Base-by-base conservation (phyloP, 495 filamentous ascomycete genomes). In the Hamigera avellanea region DNA sequence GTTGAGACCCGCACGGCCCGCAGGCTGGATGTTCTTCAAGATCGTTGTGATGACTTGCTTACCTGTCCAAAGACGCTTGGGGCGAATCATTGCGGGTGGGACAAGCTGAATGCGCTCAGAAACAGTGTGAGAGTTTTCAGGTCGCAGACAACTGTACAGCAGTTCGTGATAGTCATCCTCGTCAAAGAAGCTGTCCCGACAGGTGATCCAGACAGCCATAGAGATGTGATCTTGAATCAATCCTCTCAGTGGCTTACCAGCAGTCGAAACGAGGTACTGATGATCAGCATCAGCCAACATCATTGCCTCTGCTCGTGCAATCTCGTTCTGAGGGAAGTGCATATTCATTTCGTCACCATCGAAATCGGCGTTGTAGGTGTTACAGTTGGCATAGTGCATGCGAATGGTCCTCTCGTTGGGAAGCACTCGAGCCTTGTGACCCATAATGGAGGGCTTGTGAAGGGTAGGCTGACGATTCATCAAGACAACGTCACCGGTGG, bases 311-410 rank as follows among this genome's bases (percentile, higher is more conserved):
- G 86, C 78, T 40, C 91, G 72, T 16, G 89, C 93, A 51, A 95
- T 66, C 53, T 95, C 93, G 48, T 93, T 95, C 46, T 99, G 93
- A 8, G 93, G 93, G 53, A 99, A 95, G 56, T 99, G 93, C 91
- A 99, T 93, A 56, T 99, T 99, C 93, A 99, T 99, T 61, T 99
- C 93, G 49, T 99, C 93, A 56, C 93, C 93, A 55, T 99, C 93
- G 59, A 96, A 99, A 73, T 99, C 93, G n/a, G 93, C 93, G 48
- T 99, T 99, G 70, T 99, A 98, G 8, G 93, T 94, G 54, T 95
- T 96, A 59, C 91, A 95, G 56, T 99, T 99, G 39, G 93, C 89
- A 61, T 99, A 99, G 66, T 96, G 93, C 89, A 99, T 95, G 39
- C 93, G 87, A 52, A 99, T 87, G 0, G 89, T 95, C 59, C 89